Conservation (phyloP, 1,284 basidiomycete genomes). For the Mycena sp. region DNA sequence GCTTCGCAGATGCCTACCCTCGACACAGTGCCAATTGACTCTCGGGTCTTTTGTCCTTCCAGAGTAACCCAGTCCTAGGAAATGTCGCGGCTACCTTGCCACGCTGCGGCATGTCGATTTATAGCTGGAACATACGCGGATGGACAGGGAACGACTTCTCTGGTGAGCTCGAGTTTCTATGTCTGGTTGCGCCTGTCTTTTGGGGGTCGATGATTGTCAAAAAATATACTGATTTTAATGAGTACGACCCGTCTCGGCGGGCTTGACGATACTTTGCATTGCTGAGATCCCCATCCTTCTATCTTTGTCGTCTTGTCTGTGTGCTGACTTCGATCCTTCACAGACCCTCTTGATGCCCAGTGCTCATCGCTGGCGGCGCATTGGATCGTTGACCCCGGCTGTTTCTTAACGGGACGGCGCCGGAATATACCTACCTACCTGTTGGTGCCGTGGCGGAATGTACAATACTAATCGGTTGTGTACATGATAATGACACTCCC, state of each 20-base stretch:
- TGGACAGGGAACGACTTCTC: background rate
- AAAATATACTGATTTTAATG: constrained; percentile 57
- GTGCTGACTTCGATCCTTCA: constrained; percentile 5
- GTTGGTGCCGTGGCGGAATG: no score
- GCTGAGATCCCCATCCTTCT: constrained; percentile 42
- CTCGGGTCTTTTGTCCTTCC: constrained; percentile 45
- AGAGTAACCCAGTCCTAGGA: constrained; percentile 51
- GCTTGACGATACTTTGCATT: constrained; percentile 43
- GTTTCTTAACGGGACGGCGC: no score
- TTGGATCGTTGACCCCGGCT: no score
- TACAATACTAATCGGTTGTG: no score
- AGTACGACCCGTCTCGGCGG: constrained; percentile 48
- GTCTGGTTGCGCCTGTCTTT: background rate
- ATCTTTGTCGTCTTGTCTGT: background rate
- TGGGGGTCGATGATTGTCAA: constrained; percentile 50
- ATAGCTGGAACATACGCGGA: constrained; percentile 44
- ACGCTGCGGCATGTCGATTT: constrained; percentile 51
- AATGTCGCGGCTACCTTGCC: constrained; percentile 46
- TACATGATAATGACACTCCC: no score
- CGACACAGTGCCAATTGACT: constrained; percentile 55
- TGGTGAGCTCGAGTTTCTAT: constrained; percentile 16
- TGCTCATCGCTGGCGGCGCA: background rate
- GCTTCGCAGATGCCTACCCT: constrained; percentile 46
- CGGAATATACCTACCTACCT: no score
- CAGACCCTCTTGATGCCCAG: background rate